Evolutionary conservation across 345 rosid genomes (phyloP).

Genomic region (Salix arbutifolia): DNA sequence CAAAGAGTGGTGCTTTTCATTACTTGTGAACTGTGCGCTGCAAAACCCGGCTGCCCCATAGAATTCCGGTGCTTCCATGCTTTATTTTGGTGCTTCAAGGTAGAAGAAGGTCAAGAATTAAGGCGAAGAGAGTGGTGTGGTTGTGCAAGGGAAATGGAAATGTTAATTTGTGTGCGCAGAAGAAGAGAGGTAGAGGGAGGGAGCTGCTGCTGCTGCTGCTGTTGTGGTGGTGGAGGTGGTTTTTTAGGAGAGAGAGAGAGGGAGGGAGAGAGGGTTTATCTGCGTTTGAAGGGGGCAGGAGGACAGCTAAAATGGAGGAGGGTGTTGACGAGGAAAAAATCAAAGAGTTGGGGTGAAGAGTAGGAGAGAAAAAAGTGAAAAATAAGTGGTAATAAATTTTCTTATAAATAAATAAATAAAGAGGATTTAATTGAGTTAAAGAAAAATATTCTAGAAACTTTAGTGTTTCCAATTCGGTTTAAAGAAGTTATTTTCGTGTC

Average conservation of each 20-base stretch:
- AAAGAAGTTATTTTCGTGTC: constrained; percentile 32
- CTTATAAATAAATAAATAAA: constrained; percentile 9
- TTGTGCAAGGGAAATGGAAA: constrained; percentile 17
- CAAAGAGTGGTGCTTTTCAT: constrained; percentile 34
- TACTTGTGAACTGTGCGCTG: constrained; percentile 25
- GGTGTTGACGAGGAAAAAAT: constrained; percentile 35
- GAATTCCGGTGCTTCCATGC: constrained; percentile 33
- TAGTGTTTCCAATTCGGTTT: too few species aligned
- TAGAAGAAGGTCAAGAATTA: background rate
- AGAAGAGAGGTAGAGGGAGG: constrained; percentile 13
- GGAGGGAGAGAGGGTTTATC: constrained; percentile 37
- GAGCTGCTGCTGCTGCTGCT: background rate
- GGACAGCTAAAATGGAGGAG: constrained; percentile 43
- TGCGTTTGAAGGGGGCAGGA: constrained; percentile 52
- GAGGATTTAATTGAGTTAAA: constrained; percentile 28
- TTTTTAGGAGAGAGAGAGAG: constrained; percentile 7
- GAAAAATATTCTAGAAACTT: constrained; percentile 5
- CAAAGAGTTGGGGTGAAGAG: background rate
- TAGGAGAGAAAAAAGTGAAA: background rate
- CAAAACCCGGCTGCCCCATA: constrained; percentile 16
- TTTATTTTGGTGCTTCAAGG: background rate
- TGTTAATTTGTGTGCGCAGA: constrained; percentile 5
- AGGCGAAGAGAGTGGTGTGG: constrained; percentile 2
- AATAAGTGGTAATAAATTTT: background rate
- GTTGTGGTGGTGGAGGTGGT: background rate